A percentile compares a stretch with the other conserved stretches of the same genome.
phyloP scores from a whole-genome alignment of 2,329 filamentous ascomycete species.

The Cladosporium sp. region DNA sequence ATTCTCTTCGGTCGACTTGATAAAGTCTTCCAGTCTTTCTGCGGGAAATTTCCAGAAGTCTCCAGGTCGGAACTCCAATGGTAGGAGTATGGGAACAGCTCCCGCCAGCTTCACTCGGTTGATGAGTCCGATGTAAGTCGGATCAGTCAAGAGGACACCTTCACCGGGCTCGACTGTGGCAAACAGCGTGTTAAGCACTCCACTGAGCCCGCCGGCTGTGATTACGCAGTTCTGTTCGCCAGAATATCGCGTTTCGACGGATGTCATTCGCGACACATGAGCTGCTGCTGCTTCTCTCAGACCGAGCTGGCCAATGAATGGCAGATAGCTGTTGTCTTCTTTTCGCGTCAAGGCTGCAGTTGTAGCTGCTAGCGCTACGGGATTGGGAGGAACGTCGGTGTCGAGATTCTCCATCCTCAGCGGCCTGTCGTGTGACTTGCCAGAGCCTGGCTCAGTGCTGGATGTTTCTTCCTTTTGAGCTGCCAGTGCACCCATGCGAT shows the following conservation, averaged over 20 bases:
- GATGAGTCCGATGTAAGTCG: slow-evolving; percentile 15
- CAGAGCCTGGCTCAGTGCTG: not conserved
- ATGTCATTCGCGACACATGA: slow-evolving; percentile 13
- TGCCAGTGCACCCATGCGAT: not conserved
- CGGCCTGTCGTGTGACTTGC: not conserved
- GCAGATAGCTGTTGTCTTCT: slow-evolving; percentile 8
- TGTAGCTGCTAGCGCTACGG: not conserved
- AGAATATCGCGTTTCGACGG: not conserved
- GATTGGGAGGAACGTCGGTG: not conserved
- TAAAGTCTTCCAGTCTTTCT: slow-evolving; percentile 4
- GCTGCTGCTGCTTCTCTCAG: slow-evolving; percentile 10
- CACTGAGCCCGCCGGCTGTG: slow-evolving; percentile 9
- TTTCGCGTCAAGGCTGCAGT: not conserved
- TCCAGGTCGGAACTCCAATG: slow-evolving; percentile 10
- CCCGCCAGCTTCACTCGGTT: slow-evolving; percentile 16
- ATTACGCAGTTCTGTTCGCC: slow-evolving; percentile 11
- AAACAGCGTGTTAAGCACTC: not conserved
- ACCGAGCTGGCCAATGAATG: slow-evolving; percentile 10
- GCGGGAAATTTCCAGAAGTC: slow-evolving; percentile 10
- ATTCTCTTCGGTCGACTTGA: not conserved
- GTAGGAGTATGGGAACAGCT: slow-evolving; percentile 10
- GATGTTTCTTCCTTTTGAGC: slow-evolving; percentile 17
- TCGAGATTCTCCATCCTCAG: not conserved
- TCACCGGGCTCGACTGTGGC: slow-evolving; percentile 15
- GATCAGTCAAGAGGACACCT: slow-evolving; percentile 13